phyloP scores from a whole-genome alignment of 768 basidiomycete genomes.

The Lactarius pseudohatsudake region DNA sequence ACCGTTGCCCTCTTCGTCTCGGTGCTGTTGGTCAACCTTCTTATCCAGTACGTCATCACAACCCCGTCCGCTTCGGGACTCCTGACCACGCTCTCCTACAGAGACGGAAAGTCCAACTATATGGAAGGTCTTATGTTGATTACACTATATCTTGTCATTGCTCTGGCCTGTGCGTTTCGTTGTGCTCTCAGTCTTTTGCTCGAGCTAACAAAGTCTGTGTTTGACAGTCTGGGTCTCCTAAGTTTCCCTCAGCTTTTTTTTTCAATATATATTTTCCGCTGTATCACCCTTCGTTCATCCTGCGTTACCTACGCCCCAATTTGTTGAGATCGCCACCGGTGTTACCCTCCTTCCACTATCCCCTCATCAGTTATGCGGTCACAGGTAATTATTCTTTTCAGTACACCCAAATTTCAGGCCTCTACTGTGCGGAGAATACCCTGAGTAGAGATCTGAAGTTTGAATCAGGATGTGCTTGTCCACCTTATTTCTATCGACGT shows the following conservation, averaged over 20 bases:
- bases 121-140: constrained; percentile 86
- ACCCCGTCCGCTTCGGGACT: constrained; percentile 6
- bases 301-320: not conserved
- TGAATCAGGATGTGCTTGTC: not conserved
- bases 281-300: not conserved
- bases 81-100: constrained; percentile 30
- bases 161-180: constrained; percentile 63
- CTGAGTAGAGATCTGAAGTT: constrained; percentile 13
- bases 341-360: not conserved
- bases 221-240: constrained; percentile 48
- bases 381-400: not conserved
- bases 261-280: not conserved
- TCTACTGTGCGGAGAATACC: constrained; percentile 8
- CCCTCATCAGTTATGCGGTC: not conserved
- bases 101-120: constrained; percentile 86
- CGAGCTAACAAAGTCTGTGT: constrained; percentile 12
- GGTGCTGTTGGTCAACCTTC: constrained; percentile 82
- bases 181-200: not conserved
- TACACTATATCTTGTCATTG: constrained; percentile 77
- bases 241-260: constrained; percentile 11
- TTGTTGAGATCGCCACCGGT: not conserved
- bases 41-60: constrained; percentile 57
- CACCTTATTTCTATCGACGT: not conserved
- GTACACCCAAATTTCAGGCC: constrained; percentile 7
- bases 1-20: constrained; percentile 86